A percentile compares a stretch with the other conserved stretches of the same genome.
Conservation (phyloP, 2,329 filamentous ascomycete genomes). For the Stachybotrys echinatus region DNA sequence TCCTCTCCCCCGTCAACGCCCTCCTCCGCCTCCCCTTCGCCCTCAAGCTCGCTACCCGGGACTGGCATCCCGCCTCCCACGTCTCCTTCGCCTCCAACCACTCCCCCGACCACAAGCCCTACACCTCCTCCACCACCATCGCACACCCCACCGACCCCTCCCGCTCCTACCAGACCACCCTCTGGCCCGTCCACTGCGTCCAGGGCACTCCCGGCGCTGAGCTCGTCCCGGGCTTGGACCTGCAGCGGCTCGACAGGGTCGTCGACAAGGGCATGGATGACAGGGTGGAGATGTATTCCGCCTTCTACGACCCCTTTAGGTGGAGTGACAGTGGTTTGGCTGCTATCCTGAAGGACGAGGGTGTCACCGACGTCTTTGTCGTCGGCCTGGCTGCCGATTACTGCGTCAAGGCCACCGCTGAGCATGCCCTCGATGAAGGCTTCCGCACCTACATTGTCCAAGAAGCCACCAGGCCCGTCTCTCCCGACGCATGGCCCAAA, state of each 20-base stretch:
- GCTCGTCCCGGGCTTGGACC: conserved; percentile 67
- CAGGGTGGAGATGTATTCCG: conserved; percentile 88
- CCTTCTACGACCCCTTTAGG: conserved; percentile 76
- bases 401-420: conserved; percentile 77
- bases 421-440: conserved; percentile 71
- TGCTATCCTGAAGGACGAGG: conserved; percentile 45
- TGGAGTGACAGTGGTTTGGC: conserved; percentile 61
- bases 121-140: conserved; percentile 59
- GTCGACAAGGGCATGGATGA: conserved; percentile 74
- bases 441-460: conserved; percentile 73
- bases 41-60: conserved; percentile 78
- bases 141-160: conserved; percentile 56
- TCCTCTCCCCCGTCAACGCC: conserved; percentile 66
- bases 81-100: conserved; percentile 88
- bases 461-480: conserved; percentile 73
- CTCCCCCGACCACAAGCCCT: conserved; percentile 54
- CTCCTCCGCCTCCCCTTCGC: conserved; percentile 69
- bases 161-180: conserved; percentile 59
- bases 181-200: conserved; percentile 93
- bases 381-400: conserved; percentile 86
- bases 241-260: conserved; percentile 52
- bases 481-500: conserved; percentile 52
- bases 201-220: conserved; percentile 66
- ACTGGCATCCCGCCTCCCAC: conserved; percentile 81
- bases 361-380: conserved; percentile 74